phyloP scores from a whole-genome alignment of 768 basidiomycete species.

The Russula sp. region DNA sequence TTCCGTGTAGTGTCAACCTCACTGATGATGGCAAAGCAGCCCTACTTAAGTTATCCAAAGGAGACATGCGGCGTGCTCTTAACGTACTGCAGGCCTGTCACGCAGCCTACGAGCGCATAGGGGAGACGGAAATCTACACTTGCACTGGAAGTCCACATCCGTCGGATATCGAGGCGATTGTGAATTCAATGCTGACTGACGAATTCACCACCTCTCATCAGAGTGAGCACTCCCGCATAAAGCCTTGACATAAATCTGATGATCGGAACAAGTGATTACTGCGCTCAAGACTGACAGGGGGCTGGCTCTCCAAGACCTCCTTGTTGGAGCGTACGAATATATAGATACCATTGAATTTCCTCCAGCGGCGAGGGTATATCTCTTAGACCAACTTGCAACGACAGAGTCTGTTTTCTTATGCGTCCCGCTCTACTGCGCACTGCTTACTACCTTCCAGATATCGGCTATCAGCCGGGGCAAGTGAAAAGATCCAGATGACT shows the following conservation, averaged over 20 bases:
- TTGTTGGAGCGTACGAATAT: slow-evolving; percentile 88
- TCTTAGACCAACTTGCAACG: slow-evolving; percentile 91
- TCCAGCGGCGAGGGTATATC: slow-evolving; percentile 78
- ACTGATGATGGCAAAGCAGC: slow-evolving; percentile 84
- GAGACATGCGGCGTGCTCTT: slow-evolving; percentile 95
- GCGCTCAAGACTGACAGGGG: slow-evolving; percentile 87
- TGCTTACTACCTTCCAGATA: slow-evolving; percentile 47
- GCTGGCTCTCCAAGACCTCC: slow-evolving; percentile 89
- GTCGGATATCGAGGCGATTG: slow-evolving; percentile 86
- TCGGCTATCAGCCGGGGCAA: slow-evolving; percentile 86
- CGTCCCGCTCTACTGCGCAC: background rate
- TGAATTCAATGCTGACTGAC: slow-evolving; percentile 92
- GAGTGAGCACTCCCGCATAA: slow-evolving; percentile 39
- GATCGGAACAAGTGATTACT: slow-evolving; percentile 61
- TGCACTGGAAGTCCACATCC: slow-evolving; percentile 98
- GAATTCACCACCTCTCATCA: slow-evolving; percentile 91
- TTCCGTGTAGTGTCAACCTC: slow-evolving; percentile 62
- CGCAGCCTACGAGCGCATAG: slow-evolving; percentile 85
- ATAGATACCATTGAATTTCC: slow-evolving; percentile 82
- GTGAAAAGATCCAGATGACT: slow-evolving; percentile 90
- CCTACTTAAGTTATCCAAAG: slow-evolving; percentile 87
- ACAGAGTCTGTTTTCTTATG: slow-evolving; percentile 63
- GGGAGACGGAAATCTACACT: slow-evolving; percentile 90
- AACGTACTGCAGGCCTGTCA: slow-evolving; percentile 98
- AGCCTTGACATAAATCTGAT: background rate